Conservation (phyloP, 2,329 filamentous ascomycete species). For the Colletotrichum lini region DNA sequence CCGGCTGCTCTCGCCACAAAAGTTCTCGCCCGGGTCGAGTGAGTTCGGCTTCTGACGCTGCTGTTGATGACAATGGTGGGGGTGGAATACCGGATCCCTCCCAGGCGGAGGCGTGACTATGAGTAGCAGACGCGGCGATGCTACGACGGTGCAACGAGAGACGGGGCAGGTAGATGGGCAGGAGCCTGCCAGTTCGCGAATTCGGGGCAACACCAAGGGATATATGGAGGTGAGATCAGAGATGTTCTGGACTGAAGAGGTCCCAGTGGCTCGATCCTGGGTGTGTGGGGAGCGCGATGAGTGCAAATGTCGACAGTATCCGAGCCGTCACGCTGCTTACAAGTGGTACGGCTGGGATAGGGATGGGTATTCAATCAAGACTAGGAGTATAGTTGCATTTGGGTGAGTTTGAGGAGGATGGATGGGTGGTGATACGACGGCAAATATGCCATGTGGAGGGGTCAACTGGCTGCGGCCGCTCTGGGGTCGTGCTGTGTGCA, state of each 20-base stretch:
- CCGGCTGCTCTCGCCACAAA: not conserved
- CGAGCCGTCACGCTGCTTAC: slow-evolving; percentile 38
- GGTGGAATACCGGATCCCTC: slow-evolving; percentile 47
- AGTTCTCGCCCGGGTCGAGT: not conserved
- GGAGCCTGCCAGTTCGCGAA: slow-evolving; percentile 9
- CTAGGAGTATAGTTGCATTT: slow-evolving; percentile 23
- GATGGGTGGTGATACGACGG: slow-evolving; percentile 43
- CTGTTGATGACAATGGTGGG: slow-evolving; percentile 13
- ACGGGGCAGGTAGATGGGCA: slow-evolving; percentile 28
- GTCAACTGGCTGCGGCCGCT: slow-evolving; percentile 33
- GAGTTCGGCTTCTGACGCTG: not conserved
- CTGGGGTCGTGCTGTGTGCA: slow-evolving; percentile 42
- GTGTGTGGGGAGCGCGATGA: slow-evolving; percentile 28
- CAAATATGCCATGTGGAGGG: slow-evolving; percentile 51
- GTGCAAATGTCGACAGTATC: slow-evolving; percentile 18
- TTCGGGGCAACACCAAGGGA: slow-evolving; percentile 35
- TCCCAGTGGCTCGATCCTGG: slow-evolving; percentile 33
- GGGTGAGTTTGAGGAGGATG: slow-evolving; percentile 27
- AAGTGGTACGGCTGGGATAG: not conserved
- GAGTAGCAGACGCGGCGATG: slow-evolving; percentile 25
- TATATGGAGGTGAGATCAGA: slow-evolving; percentile 45
- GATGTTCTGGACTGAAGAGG: slow-evolving; percentile 27
- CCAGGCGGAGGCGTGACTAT: slow-evolving; percentile 32
- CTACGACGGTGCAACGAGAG: slow-evolving; percentile 40
- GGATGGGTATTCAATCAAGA: slow-evolving; percentile 11